These are phyloP conservation scores for Lotus japonicus DNA, from an alignment of 306 rosid genomes.

Conservation along the genomic window DNA sequence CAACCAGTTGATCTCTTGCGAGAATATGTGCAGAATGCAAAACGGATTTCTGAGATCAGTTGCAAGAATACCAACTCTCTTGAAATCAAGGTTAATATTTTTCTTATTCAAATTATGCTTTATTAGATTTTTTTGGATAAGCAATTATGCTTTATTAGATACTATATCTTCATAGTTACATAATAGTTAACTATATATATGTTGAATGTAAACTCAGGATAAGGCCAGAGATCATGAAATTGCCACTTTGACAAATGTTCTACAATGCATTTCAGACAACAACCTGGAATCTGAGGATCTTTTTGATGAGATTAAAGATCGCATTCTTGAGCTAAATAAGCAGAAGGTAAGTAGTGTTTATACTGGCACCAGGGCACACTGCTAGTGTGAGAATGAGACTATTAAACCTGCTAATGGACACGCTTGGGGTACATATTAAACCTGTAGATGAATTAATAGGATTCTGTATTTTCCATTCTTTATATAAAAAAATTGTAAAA, in stretches of 20 bases:
- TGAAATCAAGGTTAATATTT: no score
- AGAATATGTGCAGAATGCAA: not conserved
- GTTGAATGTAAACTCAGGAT: not conserved
- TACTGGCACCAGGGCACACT: no score
- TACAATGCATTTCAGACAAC: conserved; percentile 1
- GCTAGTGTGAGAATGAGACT: no score
- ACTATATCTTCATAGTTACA: not conserved
- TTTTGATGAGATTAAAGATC: conserved; percentile 5
- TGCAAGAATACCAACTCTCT: not conserved
- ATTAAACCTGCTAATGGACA: no score
- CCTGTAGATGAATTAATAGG: no score
- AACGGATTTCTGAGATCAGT: not conserved
- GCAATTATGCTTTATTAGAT: not conserved
- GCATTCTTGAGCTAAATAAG: conserved; percentile 22
- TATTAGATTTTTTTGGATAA: not conserved
- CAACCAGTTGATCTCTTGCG: not conserved
- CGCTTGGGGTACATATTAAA: not conserved
- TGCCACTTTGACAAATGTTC: not conserved
- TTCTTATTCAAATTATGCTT: not conserved
- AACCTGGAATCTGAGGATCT: conserved; percentile 27
- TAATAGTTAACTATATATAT: not conserved
- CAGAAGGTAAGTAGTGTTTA: not conserved
- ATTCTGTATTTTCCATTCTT: no score
- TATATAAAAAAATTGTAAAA: no score
- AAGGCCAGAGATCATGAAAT: not conserved